These are phyloP conservation scores for Kuraishia capsulata DNA, from an alignment of 805 yeast species.

Conservation along the genomic window DNA sequence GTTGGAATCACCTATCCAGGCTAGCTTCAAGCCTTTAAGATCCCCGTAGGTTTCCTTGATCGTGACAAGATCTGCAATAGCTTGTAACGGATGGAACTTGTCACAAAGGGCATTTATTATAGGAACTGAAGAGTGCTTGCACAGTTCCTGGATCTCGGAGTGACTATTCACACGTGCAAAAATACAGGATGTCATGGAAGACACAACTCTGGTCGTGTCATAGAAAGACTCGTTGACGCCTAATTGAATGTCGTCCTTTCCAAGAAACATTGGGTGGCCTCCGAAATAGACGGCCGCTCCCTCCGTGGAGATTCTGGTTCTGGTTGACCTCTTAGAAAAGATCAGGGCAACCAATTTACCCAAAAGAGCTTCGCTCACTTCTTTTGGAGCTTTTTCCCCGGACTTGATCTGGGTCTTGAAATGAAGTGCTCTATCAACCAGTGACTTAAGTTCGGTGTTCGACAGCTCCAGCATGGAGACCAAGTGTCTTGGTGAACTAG, in stretches of 20 bases:
- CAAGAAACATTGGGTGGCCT: slow-evolving; percentile 93
- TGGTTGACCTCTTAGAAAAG: slow-evolving; percentile 87
- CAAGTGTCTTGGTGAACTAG: slow-evolving; percentile 50
- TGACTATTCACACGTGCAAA: slow-evolving; percentile 94
- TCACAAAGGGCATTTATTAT: slow-evolving; percentile 93
- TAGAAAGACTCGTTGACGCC: slow-evolving; percentile 90
- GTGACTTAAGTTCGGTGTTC: slow-evolving; percentile 56
- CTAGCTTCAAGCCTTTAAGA: slow-evolving; percentile 56
- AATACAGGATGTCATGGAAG: slow-evolving; percentile 94
- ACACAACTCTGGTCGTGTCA: slow-evolving; percentile 82
- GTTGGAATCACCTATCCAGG: slow-evolving; percentile 97
- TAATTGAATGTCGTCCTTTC: slow-evolving; percentile 92
- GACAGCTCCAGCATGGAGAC: slow-evolving; percentile 74
- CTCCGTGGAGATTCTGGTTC: slow-evolving; percentile 90
- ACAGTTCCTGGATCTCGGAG: slow-evolving; percentile 68
- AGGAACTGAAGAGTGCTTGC: slow-evolving; percentile 78
- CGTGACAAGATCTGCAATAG: slow-evolving; percentile 84
- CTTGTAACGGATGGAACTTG: slow-evolving; percentile 89
- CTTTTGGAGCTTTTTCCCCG: slow-evolving; percentile 32
- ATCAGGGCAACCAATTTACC: slow-evolving; percentile 81
- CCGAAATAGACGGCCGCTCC: slow-evolving; percentile 93
- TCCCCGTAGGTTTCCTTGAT: slow-evolving; percentile 63
- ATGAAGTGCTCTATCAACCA: slow-evolving; percentile 65
- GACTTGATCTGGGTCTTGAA: slow-evolving; percentile 57
- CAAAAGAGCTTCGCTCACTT: slow-evolving; percentile 39